Conservation (phyloP, 139 green algal species). For the Protoeuglena noctilucae region DNA sequence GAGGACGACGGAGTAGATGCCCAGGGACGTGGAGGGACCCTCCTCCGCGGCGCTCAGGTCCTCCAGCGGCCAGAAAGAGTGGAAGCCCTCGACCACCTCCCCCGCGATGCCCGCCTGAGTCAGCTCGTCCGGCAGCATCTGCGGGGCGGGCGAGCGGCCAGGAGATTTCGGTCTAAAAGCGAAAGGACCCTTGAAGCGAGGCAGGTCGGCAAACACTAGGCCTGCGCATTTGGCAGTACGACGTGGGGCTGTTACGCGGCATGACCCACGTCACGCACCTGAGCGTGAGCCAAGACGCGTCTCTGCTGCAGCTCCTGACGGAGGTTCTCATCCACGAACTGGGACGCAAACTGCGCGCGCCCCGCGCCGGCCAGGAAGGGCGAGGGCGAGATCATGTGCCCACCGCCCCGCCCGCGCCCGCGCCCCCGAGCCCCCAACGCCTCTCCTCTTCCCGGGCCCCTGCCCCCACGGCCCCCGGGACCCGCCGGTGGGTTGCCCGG, state of each 20-base stretch:
- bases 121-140: background rate
- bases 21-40: conserved; percentile 27
- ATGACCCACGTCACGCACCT: conserved; percentile 18
- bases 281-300: conserved; percentile 34
- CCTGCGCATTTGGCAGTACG: background rate
- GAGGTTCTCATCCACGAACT: conserved; percentile 46
- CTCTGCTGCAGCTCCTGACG: conserved; percentile 51
- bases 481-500: no score
- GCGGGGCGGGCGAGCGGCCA: background rate
- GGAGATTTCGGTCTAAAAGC: background rate
- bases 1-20: conserved; percentile 38
- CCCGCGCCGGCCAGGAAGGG: conserved; percentile 11
- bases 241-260: background rate
- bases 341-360: conserved; percentile 20
- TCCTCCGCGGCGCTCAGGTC: background rate
- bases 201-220: background rate
- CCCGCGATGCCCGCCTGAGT: background rate
- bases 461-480: no score
- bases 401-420: no score
- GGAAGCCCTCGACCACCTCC: background rate
- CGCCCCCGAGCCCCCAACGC: no score
- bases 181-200: background rate
- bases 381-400: background rate
- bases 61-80: background rate
- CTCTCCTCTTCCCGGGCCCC: no score